Evolutionary conservation across 257 asterid genomes (phyloP), one percentile per base, ranked within the genome.

Genomic region (Henckelia pumila): DNA sequence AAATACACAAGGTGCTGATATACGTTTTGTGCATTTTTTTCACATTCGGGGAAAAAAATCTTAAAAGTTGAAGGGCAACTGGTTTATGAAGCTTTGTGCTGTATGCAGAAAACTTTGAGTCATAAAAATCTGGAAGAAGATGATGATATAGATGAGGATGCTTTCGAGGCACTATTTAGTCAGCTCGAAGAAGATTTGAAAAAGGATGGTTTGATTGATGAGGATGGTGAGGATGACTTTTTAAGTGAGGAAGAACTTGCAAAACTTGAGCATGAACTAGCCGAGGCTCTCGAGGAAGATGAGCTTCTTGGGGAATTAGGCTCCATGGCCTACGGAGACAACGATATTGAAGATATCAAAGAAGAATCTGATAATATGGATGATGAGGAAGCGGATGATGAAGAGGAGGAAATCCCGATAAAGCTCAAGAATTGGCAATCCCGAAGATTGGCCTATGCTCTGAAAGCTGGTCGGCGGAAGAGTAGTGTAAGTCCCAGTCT

Each of bases 131-230:
- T 67, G n/a, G 79, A 67, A 62, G 85, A 73, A 63, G 88, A 75
- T 61, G 93, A 75, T 20, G 89, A 84, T 40, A 59, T 79, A 61
- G 96, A 83, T 68, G 96, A 84, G 76, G 99, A 90, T 87, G 95
- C 99, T 40, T 85, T 94, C 59, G 97, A 94, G 78, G 96, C 96
- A 22, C 95, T 91, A 61, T 94, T 94, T 57, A 83, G 67, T 55
- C 89, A 80, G 80, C 89, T 94, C 47, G 99, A 88, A 71, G 95
- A 94, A 73, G 99, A 94, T 78, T 76, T 94, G 78, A 83, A 88
- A 73, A 91, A 87, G 32, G 99, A 94, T 64, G 94, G 71, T 1
- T 32, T 78, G 7, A 61, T 77, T 72, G 63, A 82, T 29, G 70
- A 81, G 49, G 87, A 71, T 29, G 91, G 52, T 66, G 82, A 59